A percentile compares a stretch with the other conserved stretches of the same genome.
These are phyloP conservation scores for Phytophthora nicotianae DNA, from an alignment of 352 stramenopile species.

Conservation along the genomic window DNA sequence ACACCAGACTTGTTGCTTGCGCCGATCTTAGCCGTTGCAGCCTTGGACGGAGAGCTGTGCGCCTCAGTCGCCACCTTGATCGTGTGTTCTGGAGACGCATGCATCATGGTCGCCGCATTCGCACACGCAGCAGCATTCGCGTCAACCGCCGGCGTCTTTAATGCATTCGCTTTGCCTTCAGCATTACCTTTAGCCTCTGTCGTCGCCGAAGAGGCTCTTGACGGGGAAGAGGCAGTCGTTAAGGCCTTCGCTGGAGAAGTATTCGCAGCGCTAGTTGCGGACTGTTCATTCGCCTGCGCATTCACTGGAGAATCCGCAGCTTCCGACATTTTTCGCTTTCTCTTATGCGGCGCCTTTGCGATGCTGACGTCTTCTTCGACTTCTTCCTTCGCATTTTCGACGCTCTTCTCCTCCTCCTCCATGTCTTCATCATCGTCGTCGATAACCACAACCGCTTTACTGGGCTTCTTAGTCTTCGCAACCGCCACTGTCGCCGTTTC, in stretches of 20 bases:
- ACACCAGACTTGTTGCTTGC: conserved; percentile 17
- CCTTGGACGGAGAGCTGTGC: conserved; percentile 42
- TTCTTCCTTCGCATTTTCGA: conserved; percentile 16
- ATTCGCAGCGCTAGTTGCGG: not conserved
- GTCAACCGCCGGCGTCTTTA: conserved; percentile 4
- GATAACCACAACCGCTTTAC: conserved; percentile 35
- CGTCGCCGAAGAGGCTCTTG: not conserved
- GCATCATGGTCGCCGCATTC: conserved; percentile 20
- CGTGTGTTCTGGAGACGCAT: conserved; percentile 39
- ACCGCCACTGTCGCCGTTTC: conserved; percentile 20
- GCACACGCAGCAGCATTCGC: conserved; percentile 14
- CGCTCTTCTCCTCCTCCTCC: conserved; percentile 36
- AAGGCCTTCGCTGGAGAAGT: conserved; percentile 1
- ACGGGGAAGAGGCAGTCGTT: not conserved
- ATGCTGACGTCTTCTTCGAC: conserved; percentile 15
- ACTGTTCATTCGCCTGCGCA: conserved; percentile 13
- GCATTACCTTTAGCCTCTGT: conserved; percentile 13
- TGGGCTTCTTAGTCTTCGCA: conserved; percentile 37
- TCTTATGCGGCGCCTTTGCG: conserved; percentile 25
- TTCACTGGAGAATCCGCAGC: conserved; percentile 26
- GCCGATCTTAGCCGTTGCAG: conserved; percentile 33
- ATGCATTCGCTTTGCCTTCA: conserved; percentile 9
- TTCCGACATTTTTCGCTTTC: conserved; percentile 54
- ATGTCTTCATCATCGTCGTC: conserved; percentile 43
- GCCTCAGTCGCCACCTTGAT: conserved; percentile 35